Percentiles rank a stretch among this genome's conserved stretches.
Conservation (phyloP, 2,329 filamentous ascomycete species). For the Aureobasidium subglaciale region DNA sequence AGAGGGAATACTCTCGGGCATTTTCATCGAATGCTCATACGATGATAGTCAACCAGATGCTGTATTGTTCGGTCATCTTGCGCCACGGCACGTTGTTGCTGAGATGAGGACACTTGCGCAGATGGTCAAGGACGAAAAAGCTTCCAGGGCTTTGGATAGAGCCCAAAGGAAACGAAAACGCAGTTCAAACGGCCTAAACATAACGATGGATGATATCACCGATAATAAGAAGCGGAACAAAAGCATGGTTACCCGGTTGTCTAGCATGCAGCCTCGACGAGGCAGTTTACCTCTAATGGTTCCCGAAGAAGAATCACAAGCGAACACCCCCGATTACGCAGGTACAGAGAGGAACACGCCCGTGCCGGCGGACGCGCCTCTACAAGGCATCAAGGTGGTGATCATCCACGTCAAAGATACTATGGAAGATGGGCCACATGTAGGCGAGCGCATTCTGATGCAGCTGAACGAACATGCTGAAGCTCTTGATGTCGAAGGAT, state of each 20-base stretch:
- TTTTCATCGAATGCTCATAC: constrained; percentile 96
- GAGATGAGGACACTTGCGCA: constrained; percentile 67
- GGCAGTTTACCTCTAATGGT: constrained; percentile 20
- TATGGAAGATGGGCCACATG: constrained; percentile 61
- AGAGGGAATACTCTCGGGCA: constrained; percentile 62
- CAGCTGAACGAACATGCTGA: constrained; percentile 61
- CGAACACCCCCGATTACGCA: not conserved
- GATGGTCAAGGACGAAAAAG: constrained; percentile 54
- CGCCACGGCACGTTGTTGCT: constrained; percentile 71
- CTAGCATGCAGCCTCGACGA: constrained; percentile 18
- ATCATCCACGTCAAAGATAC: constrained; percentile 93
- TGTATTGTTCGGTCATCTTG: constrained; percentile 80
- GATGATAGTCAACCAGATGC: constrained; percentile 71
- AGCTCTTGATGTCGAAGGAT: constrained; percentile 39
- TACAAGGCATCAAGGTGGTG: constrained; percentile 70
- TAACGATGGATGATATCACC: constrained; percentile 20
- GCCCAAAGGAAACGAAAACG: constrained; percentile 59
- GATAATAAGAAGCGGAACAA: constrained; percentile 29
- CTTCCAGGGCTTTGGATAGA: constrained; percentile 27
- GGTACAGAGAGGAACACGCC: constrained; percentile 4
- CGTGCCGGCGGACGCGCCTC: constrained; percentile 34
- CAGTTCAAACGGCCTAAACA: constrained; percentile 28
- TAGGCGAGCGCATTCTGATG: constrained; percentile 59
- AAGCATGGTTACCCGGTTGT: constrained; percentile 21
- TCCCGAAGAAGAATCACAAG: not conserved